Conservation (phyloP, 768 basidiomycete species). For the Phanerochaete sordida region DNA sequence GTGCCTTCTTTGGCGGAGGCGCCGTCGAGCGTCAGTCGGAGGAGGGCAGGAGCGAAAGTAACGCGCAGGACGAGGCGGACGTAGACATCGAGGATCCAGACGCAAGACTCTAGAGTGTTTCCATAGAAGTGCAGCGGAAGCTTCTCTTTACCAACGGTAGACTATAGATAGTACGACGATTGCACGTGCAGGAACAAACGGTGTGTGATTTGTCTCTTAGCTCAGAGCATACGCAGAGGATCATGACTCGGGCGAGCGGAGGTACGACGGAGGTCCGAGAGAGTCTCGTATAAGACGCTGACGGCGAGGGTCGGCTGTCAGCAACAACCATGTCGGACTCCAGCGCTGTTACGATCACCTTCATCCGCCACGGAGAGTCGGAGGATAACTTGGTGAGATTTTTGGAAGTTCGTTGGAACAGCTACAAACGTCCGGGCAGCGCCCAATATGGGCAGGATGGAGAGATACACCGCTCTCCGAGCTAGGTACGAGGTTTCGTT, state of each 20-base stretch:
- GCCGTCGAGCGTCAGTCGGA: constrained; percentile 4
- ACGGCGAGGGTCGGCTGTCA: not conserved
- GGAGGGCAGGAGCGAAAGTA: constrained; percentile 26
- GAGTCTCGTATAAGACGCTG: not conserved
- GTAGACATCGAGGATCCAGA: constrained; percentile 15
- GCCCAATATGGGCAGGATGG: constrained; percentile 69
- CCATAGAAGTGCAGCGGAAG: not conserved
- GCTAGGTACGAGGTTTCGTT: constrained; percentile 47
- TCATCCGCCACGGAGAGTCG: constrained; percentile 71
- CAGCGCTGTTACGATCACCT: not conserved
- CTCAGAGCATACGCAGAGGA: not conserved
- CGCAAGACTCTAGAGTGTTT: not conserved
- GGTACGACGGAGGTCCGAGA: not conserved
- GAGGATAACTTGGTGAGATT: constrained; percentile 64
- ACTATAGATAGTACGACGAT: not conserved
- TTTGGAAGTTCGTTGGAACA: not conserved
- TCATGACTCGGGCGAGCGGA: not conserved
- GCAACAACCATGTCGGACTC: not conserved
- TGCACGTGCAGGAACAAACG: not conserved
- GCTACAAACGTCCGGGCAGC: constrained; percentile 25
- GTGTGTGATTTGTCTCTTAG: not conserved
- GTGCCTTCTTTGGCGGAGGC: constrained; percentile 61
- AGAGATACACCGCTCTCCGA: constrained; percentile 69
- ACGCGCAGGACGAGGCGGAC: constrained; percentile 26
- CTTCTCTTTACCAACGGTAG: not conserved